Conservation (phyloP, 495 filamentous ascomycete genomes). For the Talaromyces liani region DNA sequence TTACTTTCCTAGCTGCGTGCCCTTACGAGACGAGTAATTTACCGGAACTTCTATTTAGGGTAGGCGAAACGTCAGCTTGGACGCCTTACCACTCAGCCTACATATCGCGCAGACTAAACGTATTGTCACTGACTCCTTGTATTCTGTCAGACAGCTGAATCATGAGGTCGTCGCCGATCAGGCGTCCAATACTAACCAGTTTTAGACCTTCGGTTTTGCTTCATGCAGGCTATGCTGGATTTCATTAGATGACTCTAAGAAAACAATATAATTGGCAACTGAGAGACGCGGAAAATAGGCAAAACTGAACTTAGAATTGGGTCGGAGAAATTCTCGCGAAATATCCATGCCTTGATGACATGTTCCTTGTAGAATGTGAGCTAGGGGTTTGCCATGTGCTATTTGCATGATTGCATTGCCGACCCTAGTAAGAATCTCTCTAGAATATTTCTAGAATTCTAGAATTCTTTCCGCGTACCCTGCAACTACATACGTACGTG, state of each 20-base stretch:
- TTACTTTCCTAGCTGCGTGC: neutral
- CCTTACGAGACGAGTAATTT: neutral
- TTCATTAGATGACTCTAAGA: neutral
- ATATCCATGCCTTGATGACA: neutral
- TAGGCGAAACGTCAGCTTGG: neutral
- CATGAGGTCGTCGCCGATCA: neutral
- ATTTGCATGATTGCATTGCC: neutral
- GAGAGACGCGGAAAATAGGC: neutral
- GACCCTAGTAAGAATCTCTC: neutral
- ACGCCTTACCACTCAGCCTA: neutral
- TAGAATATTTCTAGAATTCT: neutral
- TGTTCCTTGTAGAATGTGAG: neutral
- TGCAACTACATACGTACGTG: too few relatives aligned
- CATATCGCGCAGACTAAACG: neutral
- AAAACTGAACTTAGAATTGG: neutral
- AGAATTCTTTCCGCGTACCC: neutral
- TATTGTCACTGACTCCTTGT: neutral
- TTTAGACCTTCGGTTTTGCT: neutral
- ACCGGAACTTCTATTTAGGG: neutral
- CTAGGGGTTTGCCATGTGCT: neutral
- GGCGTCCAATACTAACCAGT: neutral
- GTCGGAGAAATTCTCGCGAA: neutral
- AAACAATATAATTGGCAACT: too few relatives aligned
- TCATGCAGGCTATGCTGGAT: neutral
- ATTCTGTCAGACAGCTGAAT: neutral